Conservation (phyloP, 495 filamentous ascomycete species). For the Chaetomidium leptoderma region DNA sequence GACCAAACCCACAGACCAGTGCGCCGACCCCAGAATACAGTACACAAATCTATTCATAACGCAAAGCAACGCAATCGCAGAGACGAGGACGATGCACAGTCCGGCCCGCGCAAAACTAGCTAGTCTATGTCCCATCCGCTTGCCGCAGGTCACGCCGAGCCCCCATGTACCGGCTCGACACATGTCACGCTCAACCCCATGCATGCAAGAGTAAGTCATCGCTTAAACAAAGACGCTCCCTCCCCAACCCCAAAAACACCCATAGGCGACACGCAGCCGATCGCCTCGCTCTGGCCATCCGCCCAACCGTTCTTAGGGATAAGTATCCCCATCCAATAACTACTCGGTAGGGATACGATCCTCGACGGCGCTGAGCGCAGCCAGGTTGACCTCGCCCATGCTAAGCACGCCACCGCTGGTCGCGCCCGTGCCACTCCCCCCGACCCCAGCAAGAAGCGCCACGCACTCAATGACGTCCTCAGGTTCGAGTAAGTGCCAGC, state of each 20-base stretch:
- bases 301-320: background rate
- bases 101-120: background rate
- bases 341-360: constrained; percentile 34
- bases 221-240: constrained; percentile 3
- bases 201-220: background rate
- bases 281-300: constrained; percentile 12
- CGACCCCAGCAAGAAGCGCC: constrained; percentile 59
- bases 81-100: background rate
- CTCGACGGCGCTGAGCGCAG: constrained; percentile 42
- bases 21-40: too few species aligned
- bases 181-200: background rate
- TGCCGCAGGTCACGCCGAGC: background rate
- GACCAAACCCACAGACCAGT: too few species aligned
- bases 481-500: constrained; percentile 82
- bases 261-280: background rate
- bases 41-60: background rate
- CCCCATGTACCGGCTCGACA: background rate
- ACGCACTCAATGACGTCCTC: constrained; percentile 79
- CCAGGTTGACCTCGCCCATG: constrained; percentile 45
- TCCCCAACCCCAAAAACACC: background rate
- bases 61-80: background rate
- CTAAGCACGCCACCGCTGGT: constrained; percentile 26
- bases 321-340: background rate
- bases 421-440: constrained; percentile 42
- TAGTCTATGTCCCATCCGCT: background rate